Evolutionary conservation across 306 rosid species (phyloP).

Genomic region (Quillaja saponaria): DNA sequence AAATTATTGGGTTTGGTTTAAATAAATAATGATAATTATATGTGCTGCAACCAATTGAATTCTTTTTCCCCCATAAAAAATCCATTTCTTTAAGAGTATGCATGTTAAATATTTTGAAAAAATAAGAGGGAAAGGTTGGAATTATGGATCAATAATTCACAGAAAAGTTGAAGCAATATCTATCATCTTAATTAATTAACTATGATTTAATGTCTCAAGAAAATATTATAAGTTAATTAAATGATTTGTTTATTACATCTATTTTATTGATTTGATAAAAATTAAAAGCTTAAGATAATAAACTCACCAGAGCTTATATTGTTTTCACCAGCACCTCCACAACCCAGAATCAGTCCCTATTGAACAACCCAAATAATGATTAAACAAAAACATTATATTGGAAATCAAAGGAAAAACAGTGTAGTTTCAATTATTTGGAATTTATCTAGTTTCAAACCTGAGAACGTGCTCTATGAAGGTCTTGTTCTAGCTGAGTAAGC

Average conservation of each 20-base stretch:
- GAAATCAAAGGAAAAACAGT: too few relatives aligned
- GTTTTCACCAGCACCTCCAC: constrained; percentile 62
- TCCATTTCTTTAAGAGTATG: constrained; percentile 7
- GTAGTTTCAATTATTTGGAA: too few relatives aligned
- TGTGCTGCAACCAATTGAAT: constrained; percentile 5
- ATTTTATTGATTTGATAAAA: too few relatives aligned
- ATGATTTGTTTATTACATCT: too few relatives aligned
- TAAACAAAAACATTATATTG: not conserved
- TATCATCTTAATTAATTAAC: too few relatives aligned
- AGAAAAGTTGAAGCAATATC: constrained; percentile 31
- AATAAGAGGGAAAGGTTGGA: constrained; percentile 21
- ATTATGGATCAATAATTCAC: constrained; percentile 32
- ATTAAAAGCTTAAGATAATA: not conserved
- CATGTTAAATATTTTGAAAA: not conserved
- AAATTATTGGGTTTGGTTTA: not conserved
- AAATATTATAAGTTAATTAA: too few relatives aligned
- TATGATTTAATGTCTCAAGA: too few relatives aligned
- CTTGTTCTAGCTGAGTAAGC: constrained; percentile 83
- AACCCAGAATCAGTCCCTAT: constrained; percentile 72
- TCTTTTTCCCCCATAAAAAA: constrained; percentile 4
- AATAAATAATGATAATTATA: not conserved
- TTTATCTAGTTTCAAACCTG: constrained; percentile 70
- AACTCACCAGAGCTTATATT: constrained; percentile 75
- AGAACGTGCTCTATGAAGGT: constrained; percentile 85
- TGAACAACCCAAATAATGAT: constrained; percentile 15